A percentile compares a stretch with the other conserved stretches of the same genome.
These are phyloP conservation scores for Clarireedia paspali DNA, from an alignment of 2,329 filamentous ascomycete species.

Conservation along the genomic window DNA sequence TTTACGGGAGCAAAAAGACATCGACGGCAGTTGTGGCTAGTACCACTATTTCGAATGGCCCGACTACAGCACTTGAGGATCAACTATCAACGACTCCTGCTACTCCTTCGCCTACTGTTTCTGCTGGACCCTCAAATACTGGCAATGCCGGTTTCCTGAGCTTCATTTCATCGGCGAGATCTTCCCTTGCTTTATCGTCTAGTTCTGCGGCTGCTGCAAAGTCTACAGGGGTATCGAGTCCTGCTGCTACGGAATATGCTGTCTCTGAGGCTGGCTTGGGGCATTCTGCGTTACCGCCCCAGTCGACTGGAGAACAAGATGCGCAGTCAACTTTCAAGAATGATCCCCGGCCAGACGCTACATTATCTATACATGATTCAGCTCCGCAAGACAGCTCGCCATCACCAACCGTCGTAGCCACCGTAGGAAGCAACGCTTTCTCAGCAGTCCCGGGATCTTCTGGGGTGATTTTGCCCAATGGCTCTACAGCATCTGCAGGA, in stretches of 20 bases:
- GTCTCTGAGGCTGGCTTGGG: background rate
- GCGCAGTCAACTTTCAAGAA: background rate
- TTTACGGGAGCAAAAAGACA: background rate
- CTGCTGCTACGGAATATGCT: background rate
- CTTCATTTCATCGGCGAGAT: background rate
- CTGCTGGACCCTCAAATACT: background rate
- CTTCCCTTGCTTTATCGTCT: background rate
- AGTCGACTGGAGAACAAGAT: background rate
- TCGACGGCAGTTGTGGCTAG: background rate
- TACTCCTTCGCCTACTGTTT: background rate
- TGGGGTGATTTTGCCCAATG: constrained; percentile 11
- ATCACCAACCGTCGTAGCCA: constrained; percentile 8
- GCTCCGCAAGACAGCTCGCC: background rate
- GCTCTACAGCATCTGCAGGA: constrained; percentile 10
- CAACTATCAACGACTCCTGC: background rate
- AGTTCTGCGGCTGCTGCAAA: background rate
- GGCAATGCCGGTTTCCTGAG: background rate
- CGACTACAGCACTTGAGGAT: background rate
- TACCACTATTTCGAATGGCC: background rate
- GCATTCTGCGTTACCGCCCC: background rate
- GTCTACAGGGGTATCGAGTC: background rate
- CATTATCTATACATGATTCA: background rate
- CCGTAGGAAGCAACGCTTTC: constrained; percentile 10
- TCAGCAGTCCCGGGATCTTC: constrained; percentile 12
- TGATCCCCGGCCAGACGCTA: background rate